phyloP scores from a whole-genome alignment of 2,329 filamentous ascomycete genomes.

The Ophiostoma australiae region DNA sequence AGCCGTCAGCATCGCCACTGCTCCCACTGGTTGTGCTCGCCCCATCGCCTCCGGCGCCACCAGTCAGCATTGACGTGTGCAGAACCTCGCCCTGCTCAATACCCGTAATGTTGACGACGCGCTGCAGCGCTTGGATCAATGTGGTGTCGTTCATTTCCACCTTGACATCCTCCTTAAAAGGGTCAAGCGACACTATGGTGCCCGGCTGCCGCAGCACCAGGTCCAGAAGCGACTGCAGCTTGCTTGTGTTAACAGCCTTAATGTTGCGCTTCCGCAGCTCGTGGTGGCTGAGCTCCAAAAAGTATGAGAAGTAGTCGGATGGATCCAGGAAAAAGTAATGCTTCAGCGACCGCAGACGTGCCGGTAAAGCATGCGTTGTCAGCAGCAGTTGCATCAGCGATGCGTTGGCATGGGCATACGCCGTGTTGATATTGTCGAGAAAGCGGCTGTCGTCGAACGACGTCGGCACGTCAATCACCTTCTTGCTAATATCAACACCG shows the following conservation, averaged over 20 bases:
- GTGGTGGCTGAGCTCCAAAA: constrained; percentile 83
- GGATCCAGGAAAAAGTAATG: constrained; percentile 99
- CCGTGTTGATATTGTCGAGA: constrained; percentile 89
- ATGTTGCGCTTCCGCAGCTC: constrained; percentile 92
- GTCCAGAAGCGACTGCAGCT: constrained; percentile 92
- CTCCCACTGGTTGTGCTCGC: constrained; percentile 79
- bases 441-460: constrained; percentile 91
- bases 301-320: constrained; percentile 97
- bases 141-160: constrained; percentile 95
- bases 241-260: constrained; percentile 82
- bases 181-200: constrained; percentile 86
- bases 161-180: constrained; percentile 97
- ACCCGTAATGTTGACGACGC: constrained; percentile 93
- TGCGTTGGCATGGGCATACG: constrained; percentile 92
- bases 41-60: constrained; percentile 63
- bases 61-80: constrained; percentile 61
- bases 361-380: constrained; percentile 85
- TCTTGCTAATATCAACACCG: constrained; percentile 87
- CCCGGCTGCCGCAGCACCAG: constrained; percentile 93
- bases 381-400: constrained; percentile 86
- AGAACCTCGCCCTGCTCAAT: constrained; percentile 85
- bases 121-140: constrained; percentile 88
- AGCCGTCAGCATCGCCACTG: constrained; percentile 85
- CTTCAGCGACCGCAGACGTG: constrained; percentile 82
- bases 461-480: constrained; percentile 78